Conservation (phyloP, 768 basidiomycete species). For the Podaxis sp. region DNA sequence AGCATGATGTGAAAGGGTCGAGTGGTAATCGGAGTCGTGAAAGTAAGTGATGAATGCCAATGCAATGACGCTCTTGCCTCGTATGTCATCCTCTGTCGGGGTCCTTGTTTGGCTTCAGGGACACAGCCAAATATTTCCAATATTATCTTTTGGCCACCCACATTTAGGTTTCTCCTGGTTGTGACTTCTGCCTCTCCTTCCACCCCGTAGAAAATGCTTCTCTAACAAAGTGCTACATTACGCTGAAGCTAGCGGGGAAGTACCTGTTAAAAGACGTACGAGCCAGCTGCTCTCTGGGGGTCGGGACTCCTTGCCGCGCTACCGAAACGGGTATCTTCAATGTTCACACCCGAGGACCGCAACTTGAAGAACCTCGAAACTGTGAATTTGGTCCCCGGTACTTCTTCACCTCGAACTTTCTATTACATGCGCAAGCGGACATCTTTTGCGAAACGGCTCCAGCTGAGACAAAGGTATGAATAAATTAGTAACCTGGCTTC, state of each 20-base stretch:
- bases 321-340: too few relatives aligned
- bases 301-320: too few relatives aligned
- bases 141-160: background rate
- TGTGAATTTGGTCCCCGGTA: background rate
- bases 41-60: background rate
- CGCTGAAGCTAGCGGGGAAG: too few relatives aligned
- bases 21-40: background rate
- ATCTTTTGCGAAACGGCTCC: background rate
- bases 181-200: background rate
- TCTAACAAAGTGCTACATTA: background rate
- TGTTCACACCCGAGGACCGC: too few relatives aligned
- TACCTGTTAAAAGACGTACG: too few relatives aligned
- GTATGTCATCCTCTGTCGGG: slow-evolving; percentile 7
- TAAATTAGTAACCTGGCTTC: background rate
- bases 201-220: background rate
- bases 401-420: background rate
- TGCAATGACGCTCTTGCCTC: background rate
- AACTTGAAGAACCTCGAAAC: too few relatives aligned
- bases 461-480: background rate
- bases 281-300: too few relatives aligned
- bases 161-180: background rate
- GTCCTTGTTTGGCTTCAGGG: background rate
- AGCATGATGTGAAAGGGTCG: slow-evolving; percentile 5
- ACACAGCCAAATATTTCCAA: background rate
- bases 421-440: background rate